These are phyloP conservation scores for Suillus weaverae DNA, from an alignment of 768 basidiomycete genomes.

Conservation along the genomic window DNA sequence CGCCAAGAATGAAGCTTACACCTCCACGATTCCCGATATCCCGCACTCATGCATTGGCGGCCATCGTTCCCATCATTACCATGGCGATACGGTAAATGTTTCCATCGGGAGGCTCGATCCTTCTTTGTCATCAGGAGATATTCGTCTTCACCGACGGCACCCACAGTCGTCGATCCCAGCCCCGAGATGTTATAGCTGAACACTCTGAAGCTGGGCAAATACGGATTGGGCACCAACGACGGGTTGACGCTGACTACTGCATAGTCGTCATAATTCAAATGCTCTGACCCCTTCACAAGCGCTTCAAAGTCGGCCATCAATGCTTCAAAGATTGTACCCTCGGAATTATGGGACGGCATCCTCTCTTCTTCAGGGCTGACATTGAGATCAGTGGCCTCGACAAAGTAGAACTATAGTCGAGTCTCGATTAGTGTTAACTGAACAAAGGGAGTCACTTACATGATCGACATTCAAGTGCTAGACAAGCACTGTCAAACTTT, in stretches of 20 bases:
- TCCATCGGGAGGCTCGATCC: constrained; percentile 8
- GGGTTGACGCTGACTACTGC: constrained; percentile 80
- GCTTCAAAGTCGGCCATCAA: constrained; percentile 65
- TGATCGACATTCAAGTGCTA: constrained; percentile 87
- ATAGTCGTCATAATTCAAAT: constrained; percentile 62
- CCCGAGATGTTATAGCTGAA: constrained; percentile 79
- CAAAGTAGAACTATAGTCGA: constrained; percentile 49
- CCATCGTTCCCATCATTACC: constrained; percentile 46
- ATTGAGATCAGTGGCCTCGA: constrained; percentile 53
- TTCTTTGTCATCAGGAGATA: constrained; percentile 4
- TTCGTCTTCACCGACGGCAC: constrained; percentile 13
- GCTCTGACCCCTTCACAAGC: constrained; percentile 52
- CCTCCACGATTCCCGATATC: constrained; percentile 60
- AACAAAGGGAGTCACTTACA: constrained; percentile 40
- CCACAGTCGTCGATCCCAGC: constrained; percentile 1
- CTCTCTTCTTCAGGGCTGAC: constrained; percentile 24
- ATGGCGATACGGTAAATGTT: constrained; percentile 41
- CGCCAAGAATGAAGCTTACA: constrained; percentile 63
- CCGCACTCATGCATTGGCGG: constrained; percentile 47
- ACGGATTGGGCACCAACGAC: constrained; percentile 85
- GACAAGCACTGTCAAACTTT: constrained; percentile 16
- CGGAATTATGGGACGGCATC: not conserved
- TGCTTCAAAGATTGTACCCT: constrained; percentile 35
- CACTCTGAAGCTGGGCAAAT: constrained; percentile 76
- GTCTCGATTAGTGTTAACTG: not conserved